Base-by-base conservation (phyloP, 208 protist species). In the Leishmania major region DNA sequence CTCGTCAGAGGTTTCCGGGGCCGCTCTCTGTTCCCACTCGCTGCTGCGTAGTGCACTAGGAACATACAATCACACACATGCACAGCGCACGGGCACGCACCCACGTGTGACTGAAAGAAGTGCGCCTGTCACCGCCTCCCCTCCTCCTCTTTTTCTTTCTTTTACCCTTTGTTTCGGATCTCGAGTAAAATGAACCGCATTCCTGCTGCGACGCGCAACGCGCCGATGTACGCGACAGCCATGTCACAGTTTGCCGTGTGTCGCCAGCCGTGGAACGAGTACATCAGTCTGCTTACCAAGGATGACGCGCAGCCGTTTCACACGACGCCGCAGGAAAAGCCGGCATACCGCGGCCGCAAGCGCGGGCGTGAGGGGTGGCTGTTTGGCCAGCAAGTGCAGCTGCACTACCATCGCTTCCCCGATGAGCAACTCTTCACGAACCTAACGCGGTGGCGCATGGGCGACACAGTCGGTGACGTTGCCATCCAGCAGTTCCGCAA, bases 401-500 rank as follows among this genome's bases (percentile, higher is more conserved):
- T 97, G 67, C 94, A 97, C 83, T 97, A 97, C 80, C 93, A 96
- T 83, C 90, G 91, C 74, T 97, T 95, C 73, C 94, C 94, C 0
- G 94, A 97, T 74, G 94, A 97, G 83, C 92, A 96, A 53, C 89
- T 97, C 67, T 93, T 97, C 75, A 92, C 92, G 1, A 96, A 96
- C 75, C 86, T 97, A 59, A 93, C 91, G 25, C 90, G 94, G 40
- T 97, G 94, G 93, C 93, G 93, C 77, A 90, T 90, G 45, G 94
- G 94, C 1, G 93, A 97, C 64, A 96, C 93, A 25, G 94, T 96
- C 13, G 94, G 94, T 35, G 93, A 97, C 76, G 55, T 97, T 15
- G 92, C 94, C 76, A 79, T 97, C 0, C 94, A 97, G 79, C 94
- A 97, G 86, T 97, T 96, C 78, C 92, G 94, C 77, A 95, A 96